Evolutionary conservation across 2,329 filamentous ascomycete genomes (phyloP).

Genomic region (Raffaelea deltoideospora): DNA sequence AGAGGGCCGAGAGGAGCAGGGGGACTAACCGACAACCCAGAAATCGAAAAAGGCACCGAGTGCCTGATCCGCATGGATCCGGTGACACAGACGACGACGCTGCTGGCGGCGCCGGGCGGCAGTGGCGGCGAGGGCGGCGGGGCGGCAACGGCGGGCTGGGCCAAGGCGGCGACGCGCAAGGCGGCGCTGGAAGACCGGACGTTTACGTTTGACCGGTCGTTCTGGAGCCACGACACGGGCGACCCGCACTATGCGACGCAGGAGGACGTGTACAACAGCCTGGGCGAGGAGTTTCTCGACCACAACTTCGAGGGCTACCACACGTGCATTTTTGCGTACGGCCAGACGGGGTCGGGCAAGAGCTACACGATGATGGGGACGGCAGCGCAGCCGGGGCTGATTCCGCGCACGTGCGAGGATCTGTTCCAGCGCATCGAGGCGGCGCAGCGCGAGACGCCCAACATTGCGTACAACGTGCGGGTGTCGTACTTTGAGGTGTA

Average conservation of each 20-base stretch:
- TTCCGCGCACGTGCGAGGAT: slow-evolving; percentile 90
- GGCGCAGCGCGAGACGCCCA: slow-evolving; percentile 48
- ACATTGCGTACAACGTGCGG: slow-evolving; percentile 79
- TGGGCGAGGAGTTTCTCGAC: slow-evolving; percentile 81
- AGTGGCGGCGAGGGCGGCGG: slow-evolving; percentile 15
- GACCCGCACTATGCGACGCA: slow-evolving; percentile 80
- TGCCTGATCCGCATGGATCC: slow-evolving; percentile 92
- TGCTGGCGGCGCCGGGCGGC: slow-evolving; percentile 46
- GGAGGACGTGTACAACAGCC: slow-evolving; percentile 72
- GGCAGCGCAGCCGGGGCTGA: slow-evolving; percentile 87
- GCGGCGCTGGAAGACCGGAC: slow-evolving; percentile 10
- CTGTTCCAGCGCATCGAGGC: slow-evolving; percentile 80
- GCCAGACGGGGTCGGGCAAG: slow-evolving; percentile 95
- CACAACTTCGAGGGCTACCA: slow-evolving; percentile 99
- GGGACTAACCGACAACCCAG: slow-evolving; percentile 30
- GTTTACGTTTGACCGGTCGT: slow-evolving; percentile 94
- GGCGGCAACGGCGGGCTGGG: slow-evolving; percentile 6
- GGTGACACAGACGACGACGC: slow-evolving; percentile 65
- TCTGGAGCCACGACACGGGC: slow-evolving; percentile 88
- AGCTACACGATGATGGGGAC: slow-evolving; percentile 99
- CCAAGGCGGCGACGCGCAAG: slow-evolving; percentile 13
- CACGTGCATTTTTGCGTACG: slow-evolving; percentile 99
- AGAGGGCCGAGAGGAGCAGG: neutral
- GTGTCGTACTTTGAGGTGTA: slow-evolving; percentile 99
- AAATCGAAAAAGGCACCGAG: slow-evolving; percentile 63